Base-by-base conservation (phyloP, 345 rosid species). In the Pugionium cornutum region DNA sequence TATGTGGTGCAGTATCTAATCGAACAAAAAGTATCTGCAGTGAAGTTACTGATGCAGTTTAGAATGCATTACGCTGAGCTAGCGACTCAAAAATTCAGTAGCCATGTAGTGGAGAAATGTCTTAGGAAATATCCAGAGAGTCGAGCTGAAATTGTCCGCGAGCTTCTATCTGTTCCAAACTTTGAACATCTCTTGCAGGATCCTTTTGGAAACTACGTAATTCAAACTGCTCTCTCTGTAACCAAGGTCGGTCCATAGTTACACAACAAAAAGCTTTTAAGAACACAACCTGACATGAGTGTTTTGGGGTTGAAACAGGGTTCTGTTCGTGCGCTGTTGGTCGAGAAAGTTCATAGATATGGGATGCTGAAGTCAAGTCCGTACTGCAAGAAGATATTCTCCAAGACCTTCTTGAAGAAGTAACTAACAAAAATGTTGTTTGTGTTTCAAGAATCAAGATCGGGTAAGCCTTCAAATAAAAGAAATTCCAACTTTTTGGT, bases 141-240 rank as follows among this genome's bases (percentile, higher is more conserved):
- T 63, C 73, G 92, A 56, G 47, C 81, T 31, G 86, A 80, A 34
- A 83, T 88, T 43, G 64, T 59, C 31, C 52, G 51, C 0, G 64
- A 59, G 52, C 74, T 89, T 39, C 76, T 80, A 48, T 59, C 78
- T 1, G 81, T 77, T 61, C 66, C 81, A 35, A 75, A 76, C 67
- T 86, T 89, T 69, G 92, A 80, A 51, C 84, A 80, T 62, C 78
- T 89, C 58, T 41, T 89, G 73, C 92, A 89, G 50, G 86, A 89
- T 69, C 92, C 89, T 30, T 86, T 64, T 44, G 92, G 88, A 64
- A 89, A 89, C 75, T 89, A 89, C 73, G 96, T 89, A 36, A 76
- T 89, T 53, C 89, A 86, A 56, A 77, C 88, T 53, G 92, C 89
- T n/a, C 69, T 89, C 47, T 44, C 83, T 9, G 82, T 81, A 27